These are phyloP conservation scores for Cruciata laevipes DNA, from an alignment of 257 asterid genomes.

Conservation along the genomic window DNA sequence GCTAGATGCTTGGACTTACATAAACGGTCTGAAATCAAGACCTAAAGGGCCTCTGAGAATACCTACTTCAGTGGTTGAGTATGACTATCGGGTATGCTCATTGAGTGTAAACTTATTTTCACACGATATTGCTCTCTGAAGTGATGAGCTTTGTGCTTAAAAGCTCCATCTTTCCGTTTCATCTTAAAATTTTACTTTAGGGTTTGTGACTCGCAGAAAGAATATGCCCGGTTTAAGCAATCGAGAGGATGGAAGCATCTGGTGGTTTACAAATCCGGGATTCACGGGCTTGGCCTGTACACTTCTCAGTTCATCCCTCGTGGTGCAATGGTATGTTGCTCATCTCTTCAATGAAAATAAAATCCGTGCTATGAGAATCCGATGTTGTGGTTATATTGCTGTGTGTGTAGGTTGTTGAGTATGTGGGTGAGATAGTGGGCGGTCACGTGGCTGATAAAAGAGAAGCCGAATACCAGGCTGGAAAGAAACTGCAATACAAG, in stretches of 20 bases:
- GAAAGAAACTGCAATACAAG: conserved; percentile 54
- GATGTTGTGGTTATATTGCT: conserved; percentile 1
- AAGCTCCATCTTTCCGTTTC: background rate
- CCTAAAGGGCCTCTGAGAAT: conserved; percentile 30
- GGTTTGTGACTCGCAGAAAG: conserved; percentile 36
- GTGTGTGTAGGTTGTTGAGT: conserved; percentile 52
- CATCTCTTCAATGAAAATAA: conserved; percentile 5
- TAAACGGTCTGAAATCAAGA: conserved; percentile 38
- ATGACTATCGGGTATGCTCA: conserved; percentile 42
- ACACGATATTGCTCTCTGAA: conserved; percentile 2
- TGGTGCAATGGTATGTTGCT: conserved; percentile 47
- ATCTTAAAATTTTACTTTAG: background rate
- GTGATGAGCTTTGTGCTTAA: conserved; percentile 7
- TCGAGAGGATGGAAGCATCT: conserved; percentile 50
- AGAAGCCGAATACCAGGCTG: conserved; percentile 59
- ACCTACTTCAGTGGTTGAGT: conserved; percentile 30
- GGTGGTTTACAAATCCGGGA: conserved; percentile 63
- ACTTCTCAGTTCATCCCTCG: conserved; percentile 51
- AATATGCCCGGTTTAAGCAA: conserved; percentile 51
- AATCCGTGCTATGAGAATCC: conserved; percentile 3
- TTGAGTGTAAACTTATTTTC: background rate
- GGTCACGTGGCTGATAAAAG: conserved; percentile 56
- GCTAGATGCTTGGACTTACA: conserved; percentile 59
- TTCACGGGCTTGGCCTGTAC: conserved; percentile 69
- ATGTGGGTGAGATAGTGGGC: conserved; percentile 63